These are phyloP conservation scores for Marasmius sp. DNA, from an alignment of 1,284 basidiomycete species.

Conservation along the genomic window DNA sequence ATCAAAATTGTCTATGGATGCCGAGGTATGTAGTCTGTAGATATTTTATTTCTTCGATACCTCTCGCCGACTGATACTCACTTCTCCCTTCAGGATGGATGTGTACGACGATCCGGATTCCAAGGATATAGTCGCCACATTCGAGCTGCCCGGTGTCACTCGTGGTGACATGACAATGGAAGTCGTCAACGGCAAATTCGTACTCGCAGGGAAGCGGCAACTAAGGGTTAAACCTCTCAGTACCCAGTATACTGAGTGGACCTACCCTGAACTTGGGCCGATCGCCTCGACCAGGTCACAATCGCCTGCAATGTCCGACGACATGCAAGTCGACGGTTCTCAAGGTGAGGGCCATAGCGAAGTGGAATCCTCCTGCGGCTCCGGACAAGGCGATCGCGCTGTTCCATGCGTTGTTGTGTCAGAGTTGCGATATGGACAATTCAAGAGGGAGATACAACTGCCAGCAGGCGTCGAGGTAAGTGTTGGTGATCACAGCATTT, in stretches of 20 bases:
- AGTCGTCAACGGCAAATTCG: slow-evolving; percentile 40
- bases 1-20: slow-evolving; percentile 16
- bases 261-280: slow-evolving; percentile 7
- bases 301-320: slow-evolving; percentile 4
- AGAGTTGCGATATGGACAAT: slow-evolving; percentile 55
- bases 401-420: slow-evolving; percentile 21
- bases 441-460: slow-evolving; percentile 43
- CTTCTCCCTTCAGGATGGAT: slow-evolving; percentile 43
- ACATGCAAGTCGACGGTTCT: background rate
- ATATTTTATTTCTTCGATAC: background rate
- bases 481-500: background rate
- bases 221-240: slow-evolving; percentile 11
- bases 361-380: too few species aligned
- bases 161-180: slow-evolving; percentile 45
- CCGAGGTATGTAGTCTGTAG: slow-evolving; percentile 26
- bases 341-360: too few species aligned
- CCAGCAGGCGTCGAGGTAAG: slow-evolving; percentile 50
- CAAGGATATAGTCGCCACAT: slow-evolving; percentile 40
- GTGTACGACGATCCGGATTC: slow-evolving; percentile 46
- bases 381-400: background rate
- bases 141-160: slow-evolving; percentile 59
- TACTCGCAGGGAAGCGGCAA: slow-evolving; percentile 46
- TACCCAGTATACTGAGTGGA: slow-evolving; percentile 5
- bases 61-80: background rate
- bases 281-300: slow-evolving; percentile 20